Evolutionary conservation across 1,284 basidiomycete species (phyloP).

Genomic region (Limonomyces culmigenus): DNA sequence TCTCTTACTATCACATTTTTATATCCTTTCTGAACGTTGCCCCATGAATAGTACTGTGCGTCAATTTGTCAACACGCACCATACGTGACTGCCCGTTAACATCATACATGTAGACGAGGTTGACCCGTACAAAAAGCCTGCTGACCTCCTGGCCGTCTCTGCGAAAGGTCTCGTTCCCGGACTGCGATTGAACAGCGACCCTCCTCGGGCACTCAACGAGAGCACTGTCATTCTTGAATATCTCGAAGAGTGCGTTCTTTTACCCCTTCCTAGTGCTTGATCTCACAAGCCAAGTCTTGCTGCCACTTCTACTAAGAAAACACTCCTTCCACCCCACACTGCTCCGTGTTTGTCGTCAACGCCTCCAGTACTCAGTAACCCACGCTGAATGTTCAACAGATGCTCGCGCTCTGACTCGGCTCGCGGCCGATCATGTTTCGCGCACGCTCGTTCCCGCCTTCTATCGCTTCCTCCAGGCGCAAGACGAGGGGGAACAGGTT

Average conservation of each 20-base stretch:
- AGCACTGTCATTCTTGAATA: slow-evolving; percentile 61
- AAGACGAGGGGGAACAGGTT: slow-evolving; percentile 40
- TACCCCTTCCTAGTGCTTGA: neutral
- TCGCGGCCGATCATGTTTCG: slow-evolving; percentile 54
- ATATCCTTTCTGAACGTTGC: neutral
- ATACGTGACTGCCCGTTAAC: neutral
- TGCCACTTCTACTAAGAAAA: slow-evolving; percentile 22
- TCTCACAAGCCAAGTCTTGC: slow-evolving; percentile 24
- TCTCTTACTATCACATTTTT: neutral
- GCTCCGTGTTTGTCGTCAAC: slow-evolving; percentile 57
- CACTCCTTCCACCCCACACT: slow-evolving; percentile 35
- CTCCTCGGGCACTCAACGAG: slow-evolving; percentile 36
- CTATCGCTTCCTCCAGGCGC: slow-evolving; percentile 66
- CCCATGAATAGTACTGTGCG: slow-evolving; percentile 15
- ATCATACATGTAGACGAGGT: slow-evolving; percentile 39
- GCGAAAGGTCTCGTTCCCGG: slow-evolving; percentile 70
- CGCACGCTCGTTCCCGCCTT: slow-evolving; percentile 56
- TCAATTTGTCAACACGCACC: neutral
- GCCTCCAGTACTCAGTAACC: slow-evolving; percentile 7
- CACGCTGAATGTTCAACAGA: slow-evolving; percentile 28
- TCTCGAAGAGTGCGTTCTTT: slow-evolving; percentile 42
- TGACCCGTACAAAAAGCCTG: slow-evolving; percentile 69
- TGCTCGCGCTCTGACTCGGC: slow-evolving; percentile 44
- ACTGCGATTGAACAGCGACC: slow-evolving; percentile 28
- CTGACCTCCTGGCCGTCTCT: slow-evolving; percentile 60